These are phyloP conservation scores for Coemansia sp. DNA, from an alignment of 192 early-diverging fungal genomes.

Conservation along the genomic window DNA sequence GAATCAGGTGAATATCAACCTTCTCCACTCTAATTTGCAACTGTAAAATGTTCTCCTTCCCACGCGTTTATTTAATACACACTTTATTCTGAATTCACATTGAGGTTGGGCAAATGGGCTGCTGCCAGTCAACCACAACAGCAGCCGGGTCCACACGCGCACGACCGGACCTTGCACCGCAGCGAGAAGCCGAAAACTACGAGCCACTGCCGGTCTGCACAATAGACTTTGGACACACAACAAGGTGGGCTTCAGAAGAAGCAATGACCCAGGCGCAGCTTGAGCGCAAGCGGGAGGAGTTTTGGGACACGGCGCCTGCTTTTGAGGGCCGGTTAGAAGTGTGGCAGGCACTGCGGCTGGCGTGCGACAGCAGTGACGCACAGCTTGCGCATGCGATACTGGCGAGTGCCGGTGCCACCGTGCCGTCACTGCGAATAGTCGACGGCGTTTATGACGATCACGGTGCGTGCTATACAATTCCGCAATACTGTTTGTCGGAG, in stretches of 20 bases:
- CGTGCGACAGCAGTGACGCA: conserved; percentile 54
- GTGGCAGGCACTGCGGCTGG: conserved; percentile 72
- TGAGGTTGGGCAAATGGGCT: not conserved
- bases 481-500: conserved; percentile 62
- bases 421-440: conserved; percentile 66
- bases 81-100: not conserved
- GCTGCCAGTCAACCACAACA: conserved; percentile 12
- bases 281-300: conserved; percentile 58
- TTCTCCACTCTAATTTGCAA: not conserved
- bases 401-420: conserved; percentile 63
- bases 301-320: conserved; percentile 73
- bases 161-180: not conserved
- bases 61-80: not conserved
- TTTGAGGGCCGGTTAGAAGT: conserved; percentile 73
- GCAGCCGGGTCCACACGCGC: not conserved
- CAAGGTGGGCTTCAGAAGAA: conserved; percentile 17
- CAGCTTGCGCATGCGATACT: conserved; percentile 64
- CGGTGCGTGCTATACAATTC: conserved; percentile 69
- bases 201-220: not conserved
- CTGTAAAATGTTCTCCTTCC: not conserved
- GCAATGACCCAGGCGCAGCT: conserved; percentile 23
- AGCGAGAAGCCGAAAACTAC: not conserved
- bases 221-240: conserved; percentile 28
- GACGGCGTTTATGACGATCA: conserved; percentile 83
- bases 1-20: not conserved